Conservation (phyloP, 2,329 filamentous ascomycete species). For the Cladorrhinum sp. region DNA sequence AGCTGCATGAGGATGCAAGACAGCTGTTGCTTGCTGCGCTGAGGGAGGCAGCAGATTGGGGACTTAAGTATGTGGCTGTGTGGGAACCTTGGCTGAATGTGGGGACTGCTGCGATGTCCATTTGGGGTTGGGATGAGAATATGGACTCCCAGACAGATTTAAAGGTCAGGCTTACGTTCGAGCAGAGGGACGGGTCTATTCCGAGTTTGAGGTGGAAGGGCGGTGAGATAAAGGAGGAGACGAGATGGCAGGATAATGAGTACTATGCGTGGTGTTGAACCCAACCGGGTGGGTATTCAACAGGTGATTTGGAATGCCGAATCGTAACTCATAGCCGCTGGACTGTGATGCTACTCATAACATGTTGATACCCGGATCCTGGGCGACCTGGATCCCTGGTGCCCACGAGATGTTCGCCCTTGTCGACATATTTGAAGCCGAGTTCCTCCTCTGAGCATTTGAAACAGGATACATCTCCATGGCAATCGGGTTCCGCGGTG, state of each 20-base stretch:
- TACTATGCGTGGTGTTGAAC: constrained; percentile 32
- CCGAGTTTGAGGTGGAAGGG: constrained; percentile 37
- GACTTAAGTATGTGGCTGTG: constrained; percentile 34
- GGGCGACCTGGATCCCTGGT: too few species aligned
- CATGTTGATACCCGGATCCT: too few species aligned
- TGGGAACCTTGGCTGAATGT: constrained; percentile 34
- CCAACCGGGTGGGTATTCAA: too few species aligned
- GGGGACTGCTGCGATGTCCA: constrained; percentile 19
- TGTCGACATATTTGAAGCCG: too few species aligned
- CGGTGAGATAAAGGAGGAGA: constrained; percentile 22
- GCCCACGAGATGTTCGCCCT: too few species aligned
- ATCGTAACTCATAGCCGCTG: too few species aligned
- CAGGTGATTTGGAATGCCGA: not conserved
- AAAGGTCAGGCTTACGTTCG: constrained; percentile 28
- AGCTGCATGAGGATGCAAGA: constrained; percentile 19
- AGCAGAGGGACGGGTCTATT: constrained; percentile 32
- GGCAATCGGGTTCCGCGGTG: too few species aligned
- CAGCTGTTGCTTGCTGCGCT: constrained; percentile 33
- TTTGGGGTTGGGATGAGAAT: constrained; percentile 31
- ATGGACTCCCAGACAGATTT: not conserved
- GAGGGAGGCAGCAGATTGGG: constrained; percentile 32
- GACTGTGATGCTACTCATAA: too few species aligned
- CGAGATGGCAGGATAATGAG: constrained; percentile 31
- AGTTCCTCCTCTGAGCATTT: too few species aligned
- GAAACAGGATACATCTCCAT: too few species aligned